Percentiles rank a stretch among this genome's conserved stretches.
These are phyloP conservation scores for Tardiomyces depauwii DNA, from an alignment of 1,139 yeast species.

Conservation along the genomic window DNA sequence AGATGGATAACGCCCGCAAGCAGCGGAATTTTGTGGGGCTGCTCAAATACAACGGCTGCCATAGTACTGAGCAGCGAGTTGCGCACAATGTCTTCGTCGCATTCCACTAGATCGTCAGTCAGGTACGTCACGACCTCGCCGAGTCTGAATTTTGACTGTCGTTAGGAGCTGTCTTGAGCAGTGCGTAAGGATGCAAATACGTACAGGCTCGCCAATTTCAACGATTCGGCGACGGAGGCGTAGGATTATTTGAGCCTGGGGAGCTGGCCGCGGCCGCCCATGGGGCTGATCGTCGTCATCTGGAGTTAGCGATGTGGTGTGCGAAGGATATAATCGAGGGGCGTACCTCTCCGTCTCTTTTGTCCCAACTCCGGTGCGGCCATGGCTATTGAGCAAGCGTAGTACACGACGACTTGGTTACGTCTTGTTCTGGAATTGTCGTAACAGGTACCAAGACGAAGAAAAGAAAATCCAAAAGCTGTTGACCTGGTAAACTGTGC, in stretches of 20 bases:
- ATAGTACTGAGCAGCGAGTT: conserved; percentile 30
- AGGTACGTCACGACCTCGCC: not conserved
- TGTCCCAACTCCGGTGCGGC: too few species aligned
- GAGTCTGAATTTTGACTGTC: not conserved
- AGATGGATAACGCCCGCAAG: conserved; percentile 60
- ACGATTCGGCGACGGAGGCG: conserved; percentile 17
- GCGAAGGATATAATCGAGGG: too few species aligned
- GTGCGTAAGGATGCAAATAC: conserved; percentile 8
- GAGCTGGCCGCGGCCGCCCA: conserved; percentile 3
- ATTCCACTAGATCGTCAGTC: not conserved
- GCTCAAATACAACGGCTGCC: conserved; percentile 65
- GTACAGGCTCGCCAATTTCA: conserved; percentile 22
- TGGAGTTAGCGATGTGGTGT: not conserved
- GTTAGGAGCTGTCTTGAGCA: conserved; percentile 7
- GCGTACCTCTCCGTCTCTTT: too few species aligned
- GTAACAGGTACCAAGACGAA: too few species aligned
- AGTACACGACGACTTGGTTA: too few species aligned
- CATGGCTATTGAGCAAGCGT: too few species aligned
- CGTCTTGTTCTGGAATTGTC: too few species aligned
- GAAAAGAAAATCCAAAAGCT: too few species aligned
- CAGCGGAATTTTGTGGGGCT: conserved; percentile 77
- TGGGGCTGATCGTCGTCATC: not conserved
- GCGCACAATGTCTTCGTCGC: not conserved
- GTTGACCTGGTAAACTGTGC: too few species aligned
- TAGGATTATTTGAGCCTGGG: conserved; percentile 5